Base-by-base conservation (phyloP, 139 green algal species). In the Astrephomene gubernaculifera region DNA sequence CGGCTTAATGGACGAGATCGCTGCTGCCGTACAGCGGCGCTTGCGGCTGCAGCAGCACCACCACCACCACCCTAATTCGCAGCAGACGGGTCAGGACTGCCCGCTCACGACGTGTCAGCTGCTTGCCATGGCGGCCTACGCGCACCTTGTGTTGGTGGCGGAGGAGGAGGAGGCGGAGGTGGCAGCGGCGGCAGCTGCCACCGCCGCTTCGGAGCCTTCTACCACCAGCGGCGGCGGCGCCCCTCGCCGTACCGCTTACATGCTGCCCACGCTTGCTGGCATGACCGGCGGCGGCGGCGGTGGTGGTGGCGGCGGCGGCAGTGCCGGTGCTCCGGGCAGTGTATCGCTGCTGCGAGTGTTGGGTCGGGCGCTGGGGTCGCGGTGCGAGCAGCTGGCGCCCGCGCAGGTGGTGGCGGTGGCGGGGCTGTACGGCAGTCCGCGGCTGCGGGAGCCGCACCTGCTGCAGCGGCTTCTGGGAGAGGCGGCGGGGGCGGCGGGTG, bases 1-100 rank as follows among this genome's bases (percentile, higher is more conserved):
- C 36, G 76, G 76, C 60, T 19, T 72, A 2, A 29, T 72, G 6
- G 76, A 73, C 29, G 76, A 83, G 76, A 41, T 83, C 19, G 76
- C 60, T 1, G 29, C 3, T 0, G 76, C 53, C 2, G 17, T 83
- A n/a, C 76, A 83, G 61, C 57, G 60, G 39, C 60, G 41, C 3
- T 41, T 72, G 41, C 76, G 76, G 27, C 41, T 63, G 25, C 22
- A 36, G 60, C 76, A 60, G 0, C 39, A 83, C n/a, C n/a, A n/a
- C n/a, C n/a, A n/a, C n/a, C n/a, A n/a, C n/a, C n/a, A n/a, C n/a
- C n/a, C n/a, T n/a, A n/a, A n/a, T n/a, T n/a, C n/a, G n/a, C n/a
- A n/a, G n/a, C n/a, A n/a, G n/a, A n/a, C n/a, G n/a, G n/a, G n/a
- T n/a, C n/a, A n/a, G n/a, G n/a, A n/a, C n/a, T n/a, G n/a, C 17